A percentile compares a stretch with the other conserved stretches of the same genome.
These are phyloP conservation scores for Paraglomus brasilianum DNA, from an alignment of 192 early-diverging fungal genomes.

Conservation along the genomic window DNA sequence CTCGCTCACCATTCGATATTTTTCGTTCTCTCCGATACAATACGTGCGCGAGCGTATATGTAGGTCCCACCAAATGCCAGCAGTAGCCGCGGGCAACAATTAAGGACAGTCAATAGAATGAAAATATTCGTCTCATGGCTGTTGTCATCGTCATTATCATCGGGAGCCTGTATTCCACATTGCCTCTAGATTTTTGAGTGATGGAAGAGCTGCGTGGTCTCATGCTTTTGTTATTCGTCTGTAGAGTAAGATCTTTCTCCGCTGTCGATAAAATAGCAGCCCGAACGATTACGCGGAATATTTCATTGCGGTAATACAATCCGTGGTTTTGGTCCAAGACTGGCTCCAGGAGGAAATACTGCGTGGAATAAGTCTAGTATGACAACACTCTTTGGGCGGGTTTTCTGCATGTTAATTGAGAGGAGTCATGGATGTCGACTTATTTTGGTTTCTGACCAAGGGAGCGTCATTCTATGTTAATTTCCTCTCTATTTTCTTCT, in stretches of 20 bases:
- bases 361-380: constrained; percentile 5
- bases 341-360: constrained; percentile 17
- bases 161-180: neutral
- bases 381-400: constrained; percentile 23
- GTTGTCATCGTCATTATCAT: constrained; percentile 9
- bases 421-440: constrained; percentile 9
- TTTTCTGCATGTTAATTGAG: constrained; percentile 2
- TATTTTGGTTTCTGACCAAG: neutral
- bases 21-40: neutral
- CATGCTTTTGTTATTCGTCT: neutral
- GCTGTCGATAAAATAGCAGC: neutral
- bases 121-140: constrained; percentile 24
- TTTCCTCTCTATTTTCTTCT: neutral
- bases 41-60: constrained; percentile 1
- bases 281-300: too few relatives aligned
- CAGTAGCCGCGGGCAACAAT: constrained; percentile 32
- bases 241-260: constrained; percentile 20
- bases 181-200: neutral
- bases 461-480: constrained; percentile 16
- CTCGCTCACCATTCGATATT: neutral
- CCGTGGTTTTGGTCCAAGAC: neutral
- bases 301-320: too few relatives aligned
- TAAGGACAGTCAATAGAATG: constrained; percentile 1
- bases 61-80: constrained; percentile 33
- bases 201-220: neutral